These are phyloP conservation scores for Curvularia lunata DNA, from an alignment of 2,329 filamentous ascomycete genomes.

Conservation along the genomic window DNA sequence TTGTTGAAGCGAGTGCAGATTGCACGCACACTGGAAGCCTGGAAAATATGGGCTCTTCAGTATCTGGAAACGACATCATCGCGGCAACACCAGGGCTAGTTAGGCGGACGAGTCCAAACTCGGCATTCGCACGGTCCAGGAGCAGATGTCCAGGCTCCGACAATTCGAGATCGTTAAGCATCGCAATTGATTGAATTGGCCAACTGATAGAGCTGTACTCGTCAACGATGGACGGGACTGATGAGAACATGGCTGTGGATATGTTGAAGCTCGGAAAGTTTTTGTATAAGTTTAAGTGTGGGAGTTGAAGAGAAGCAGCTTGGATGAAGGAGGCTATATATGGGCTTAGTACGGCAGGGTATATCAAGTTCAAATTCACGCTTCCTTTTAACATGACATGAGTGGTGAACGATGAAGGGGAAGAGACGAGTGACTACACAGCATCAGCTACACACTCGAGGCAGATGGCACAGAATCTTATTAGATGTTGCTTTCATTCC, in stretches of 20 bases:
- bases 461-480: background rate
- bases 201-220: constrained; percentile 11
- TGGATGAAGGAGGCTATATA: background rate
- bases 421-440: background rate
- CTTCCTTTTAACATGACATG: background rate
- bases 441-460: background rate
- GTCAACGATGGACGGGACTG: background rate
- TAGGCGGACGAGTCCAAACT: constrained; percentile 26
- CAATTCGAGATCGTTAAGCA: constrained; percentile 18
- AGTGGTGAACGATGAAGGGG: background rate
- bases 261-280: background rate
- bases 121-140: constrained; percentile 24
- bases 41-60: constrained; percentile 25
- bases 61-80: constrained; percentile 17
- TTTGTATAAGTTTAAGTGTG: background rate
- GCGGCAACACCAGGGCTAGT: background rate
- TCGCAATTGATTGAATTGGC: constrained; percentile 15
- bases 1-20: constrained; percentile 17
- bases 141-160: constrained; percentile 1
- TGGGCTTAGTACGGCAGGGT: background rate
- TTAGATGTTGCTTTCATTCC: background rate
- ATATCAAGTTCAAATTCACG: background rate
- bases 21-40: constrained; percentile 16
- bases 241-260: background rate
- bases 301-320: background rate